Percentiles rank a stretch among this genome's conserved stretches.
These are phyloP conservation scores for Ophiostoma angusticollis DNA, from an alignment of 2,329 filamentous ascomycete genomes.

Conservation along the genomic window DNA sequence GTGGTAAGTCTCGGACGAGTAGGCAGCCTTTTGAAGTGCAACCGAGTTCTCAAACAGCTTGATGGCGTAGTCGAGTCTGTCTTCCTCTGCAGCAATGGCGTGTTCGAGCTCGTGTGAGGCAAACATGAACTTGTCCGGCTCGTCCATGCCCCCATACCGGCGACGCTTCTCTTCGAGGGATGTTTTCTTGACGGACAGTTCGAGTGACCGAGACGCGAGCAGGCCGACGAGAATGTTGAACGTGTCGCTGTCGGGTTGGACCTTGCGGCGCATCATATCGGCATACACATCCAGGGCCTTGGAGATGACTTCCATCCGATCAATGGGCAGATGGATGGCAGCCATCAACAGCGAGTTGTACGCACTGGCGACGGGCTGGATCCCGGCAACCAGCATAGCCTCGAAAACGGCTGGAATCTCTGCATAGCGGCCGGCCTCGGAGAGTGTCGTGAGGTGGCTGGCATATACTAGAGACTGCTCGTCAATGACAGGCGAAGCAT, in stretches of 20 bases:
- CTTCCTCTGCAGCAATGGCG: conserved; percentile 75
- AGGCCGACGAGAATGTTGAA: conserved; percentile 80
- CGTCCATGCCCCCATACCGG: conserved; percentile 75
- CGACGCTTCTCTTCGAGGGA: conserved; percentile 67
- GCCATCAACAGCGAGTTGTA: conserved; percentile 86
- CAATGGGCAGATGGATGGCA: conserved; percentile 66
- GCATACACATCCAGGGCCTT: conserved; percentile 92
- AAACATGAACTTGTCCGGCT: conserved; percentile 76
- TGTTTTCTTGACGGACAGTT: conserved; percentile 61
- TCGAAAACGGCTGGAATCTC: conserved; percentile 90
- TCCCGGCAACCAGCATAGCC: conserved; percentile 69
- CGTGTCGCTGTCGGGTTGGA: conserved; percentile 70
- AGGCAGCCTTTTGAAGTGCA: conserved; percentile 46
- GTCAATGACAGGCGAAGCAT: conserved; percentile 49
- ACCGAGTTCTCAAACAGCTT: conserved; percentile 73
- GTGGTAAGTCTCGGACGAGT: conserved; percentile 73
- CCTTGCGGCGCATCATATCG: conserved; percentile 82
- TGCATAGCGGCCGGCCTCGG: conserved; percentile 58
- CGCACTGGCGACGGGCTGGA: conserved; percentile 69
- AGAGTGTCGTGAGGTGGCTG: conserved; percentile 64
- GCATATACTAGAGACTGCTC: conserved; percentile 59
- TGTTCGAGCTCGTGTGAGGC: conserved; percentile 78
- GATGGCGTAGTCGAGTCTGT: conserved; percentile 72
- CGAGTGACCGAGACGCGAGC: conserved; percentile 66
- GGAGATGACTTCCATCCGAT: conserved; percentile 72